A percentile compares a stretch with the other conserved stretches of the same genome.
phyloP scores from a whole-genome alignment of 83 land plant species.

The Thuja plicata region DNA sequence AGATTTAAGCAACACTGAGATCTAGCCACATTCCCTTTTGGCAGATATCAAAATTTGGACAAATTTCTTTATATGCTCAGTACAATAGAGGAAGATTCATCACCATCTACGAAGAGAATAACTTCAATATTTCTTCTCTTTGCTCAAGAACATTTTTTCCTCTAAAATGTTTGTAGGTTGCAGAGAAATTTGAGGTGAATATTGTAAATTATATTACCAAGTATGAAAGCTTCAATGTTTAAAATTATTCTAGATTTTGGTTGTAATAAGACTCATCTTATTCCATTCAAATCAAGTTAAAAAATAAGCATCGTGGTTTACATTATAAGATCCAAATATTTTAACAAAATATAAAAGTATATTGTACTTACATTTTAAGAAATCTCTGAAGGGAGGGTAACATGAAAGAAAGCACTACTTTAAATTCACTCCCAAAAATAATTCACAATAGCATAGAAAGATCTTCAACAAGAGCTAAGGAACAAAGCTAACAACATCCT shows the following conservation, averaged over 20 bases:
- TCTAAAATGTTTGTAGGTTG: no score
- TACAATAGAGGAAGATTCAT: neutral
- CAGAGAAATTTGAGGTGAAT: neutral
- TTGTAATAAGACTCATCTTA: neutral
- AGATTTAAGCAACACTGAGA: neutral
- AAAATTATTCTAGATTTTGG: neutral
- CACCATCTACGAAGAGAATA: neutral
- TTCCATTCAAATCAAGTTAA: neutral
- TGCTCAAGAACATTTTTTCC: neutral
- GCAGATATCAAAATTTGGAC: neutral
- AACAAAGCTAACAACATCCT: neutral
- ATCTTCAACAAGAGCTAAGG: neutral
- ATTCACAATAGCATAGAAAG: neutral
- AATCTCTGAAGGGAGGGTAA: neutral
- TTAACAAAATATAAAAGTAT: no score
- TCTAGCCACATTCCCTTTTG: neutral
- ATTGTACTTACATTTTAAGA: no score
- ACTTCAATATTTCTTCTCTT: neutral
- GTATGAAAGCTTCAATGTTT: neutral
- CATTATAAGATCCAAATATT: no score
- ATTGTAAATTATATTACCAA: no score
- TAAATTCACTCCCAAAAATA: neutral
- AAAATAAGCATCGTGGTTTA: no score
- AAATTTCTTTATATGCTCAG: neutral
- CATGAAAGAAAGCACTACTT: neutral